phyloP scores from a whole-genome alignment of 108 stramenopile genomes.

The Mediolabrus comicus region DNA sequence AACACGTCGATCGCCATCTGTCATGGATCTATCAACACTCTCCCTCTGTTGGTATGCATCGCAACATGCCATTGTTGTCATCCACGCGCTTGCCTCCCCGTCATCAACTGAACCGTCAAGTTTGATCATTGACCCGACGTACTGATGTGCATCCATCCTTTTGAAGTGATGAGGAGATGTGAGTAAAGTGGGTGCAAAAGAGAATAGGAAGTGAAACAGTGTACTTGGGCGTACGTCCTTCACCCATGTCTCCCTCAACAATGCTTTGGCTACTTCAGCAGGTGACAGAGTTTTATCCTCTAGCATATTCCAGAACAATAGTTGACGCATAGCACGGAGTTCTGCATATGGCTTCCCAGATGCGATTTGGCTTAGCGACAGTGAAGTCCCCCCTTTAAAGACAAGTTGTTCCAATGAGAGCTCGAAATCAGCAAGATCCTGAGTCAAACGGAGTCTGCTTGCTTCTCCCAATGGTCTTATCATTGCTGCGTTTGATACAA shows the following conservation, averaged over 20 bases:
- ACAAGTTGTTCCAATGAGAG: constrained; percentile 77
- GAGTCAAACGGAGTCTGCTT: constrained; percentile 69
- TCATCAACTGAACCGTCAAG: constrained; percentile 80
- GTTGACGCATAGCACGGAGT: constrained; percentile 79
- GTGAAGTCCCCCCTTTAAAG: constrained; percentile 51
- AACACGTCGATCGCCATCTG: constrained; percentile 70
- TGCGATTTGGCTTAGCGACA: constrained; percentile 61
- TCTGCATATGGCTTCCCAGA: constrained; percentile 83
- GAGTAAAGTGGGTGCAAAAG: constrained; percentile 72
- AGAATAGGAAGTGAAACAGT: constrained; percentile 80
- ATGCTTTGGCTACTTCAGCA: constrained; percentile 59
- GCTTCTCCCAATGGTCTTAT: constrained; percentile 77
- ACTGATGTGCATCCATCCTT: constrained; percentile 74
- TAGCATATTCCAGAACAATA: constrained; percentile 85
- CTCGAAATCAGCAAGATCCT: constrained; percentile 87
- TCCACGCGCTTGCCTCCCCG: constrained; percentile 86
- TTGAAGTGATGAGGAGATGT: constrained; percentile 87
- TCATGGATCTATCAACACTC: constrained; percentile 42
- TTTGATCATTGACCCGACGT: constrained; percentile 64
- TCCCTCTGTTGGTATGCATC: constrained; percentile 87
- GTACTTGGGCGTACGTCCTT: constrained; percentile 85
- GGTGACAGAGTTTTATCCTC: constrained; percentile 62
- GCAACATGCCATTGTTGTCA: constrained; percentile 83
- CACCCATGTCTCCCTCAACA: constrained; percentile 80
- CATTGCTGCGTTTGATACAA: constrained; percentile 77